These are phyloP conservation scores for Trichophyton rubrum DNA, from an alignment of 2,329 filamentous ascomycete species.

Conservation along the genomic window DNA sequence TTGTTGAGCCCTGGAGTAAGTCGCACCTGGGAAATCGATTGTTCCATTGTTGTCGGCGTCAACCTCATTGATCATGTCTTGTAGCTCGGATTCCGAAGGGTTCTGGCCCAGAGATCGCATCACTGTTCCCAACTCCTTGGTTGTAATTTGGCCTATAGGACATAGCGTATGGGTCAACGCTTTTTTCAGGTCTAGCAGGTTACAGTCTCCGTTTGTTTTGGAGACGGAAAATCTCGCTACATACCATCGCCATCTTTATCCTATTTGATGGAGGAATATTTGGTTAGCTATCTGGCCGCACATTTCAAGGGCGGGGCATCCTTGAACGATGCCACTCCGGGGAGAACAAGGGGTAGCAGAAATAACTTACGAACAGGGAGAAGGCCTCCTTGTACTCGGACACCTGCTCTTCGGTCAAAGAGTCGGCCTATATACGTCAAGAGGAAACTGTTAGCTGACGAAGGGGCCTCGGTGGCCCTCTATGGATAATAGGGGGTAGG, in stretches of 20 bases:
- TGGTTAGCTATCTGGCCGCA: constrained; percentile 6
- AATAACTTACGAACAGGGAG: constrained; percentile 86
- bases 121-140: constrained; percentile 78
- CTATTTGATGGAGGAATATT: constrained; percentile 33
- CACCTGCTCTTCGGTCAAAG: constrained; percentile 98
- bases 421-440: constrained; percentile 60
- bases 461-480: not conserved
- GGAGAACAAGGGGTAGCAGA: not conserved
- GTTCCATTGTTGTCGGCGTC: constrained; percentile 88
- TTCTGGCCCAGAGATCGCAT: constrained; percentile 87
- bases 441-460: not conserved
- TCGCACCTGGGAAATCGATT: constrained; percentile 71
- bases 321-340: not conserved
- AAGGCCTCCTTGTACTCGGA: constrained; percentile 99
- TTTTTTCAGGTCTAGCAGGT: not conserved
- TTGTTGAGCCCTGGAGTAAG: not conserved
- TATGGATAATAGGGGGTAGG: not conserved
- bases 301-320: constrained; percentile 4
- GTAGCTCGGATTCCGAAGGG: constrained; percentile 76
- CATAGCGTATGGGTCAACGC: constrained; percentile 1
- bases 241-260: constrained; percentile 87
- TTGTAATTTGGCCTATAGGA: constrained; percentile 71
- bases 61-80: constrained; percentile 92
- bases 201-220: not conserved
- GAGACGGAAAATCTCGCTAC: constrained; percentile 20